Evolutionary conservation across 257 asterid genomes (phyloP).

Genomic region (Penstemon newberryi): DNA sequence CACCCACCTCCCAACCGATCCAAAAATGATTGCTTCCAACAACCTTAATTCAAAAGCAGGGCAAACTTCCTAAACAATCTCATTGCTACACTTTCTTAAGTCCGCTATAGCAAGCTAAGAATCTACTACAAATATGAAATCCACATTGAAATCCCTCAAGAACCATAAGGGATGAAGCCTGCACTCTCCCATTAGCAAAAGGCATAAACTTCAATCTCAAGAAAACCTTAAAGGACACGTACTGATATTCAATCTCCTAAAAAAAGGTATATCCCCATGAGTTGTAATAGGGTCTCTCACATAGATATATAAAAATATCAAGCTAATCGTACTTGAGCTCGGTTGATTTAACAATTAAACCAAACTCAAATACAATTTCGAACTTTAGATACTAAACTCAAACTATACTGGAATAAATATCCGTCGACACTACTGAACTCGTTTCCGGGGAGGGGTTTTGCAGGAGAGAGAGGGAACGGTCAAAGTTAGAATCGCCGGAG

Average conservation of each 20-base stretch:
- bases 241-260: conserved; percentile 81
- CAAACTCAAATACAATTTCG: too few species aligned
- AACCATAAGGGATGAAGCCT: conserved; percentile 62
- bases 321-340: too few species aligned
- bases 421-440: too few species aligned
- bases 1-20: conserved; percentile 68
- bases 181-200: conserved; percentile 67
- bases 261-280: conserved; percentile 55
- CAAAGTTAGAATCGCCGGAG: conserved; percentile 81
- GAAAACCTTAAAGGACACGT: conserved; percentile 61
- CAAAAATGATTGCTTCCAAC: conserved; percentile 74
- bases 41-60: conserved; percentile 75
- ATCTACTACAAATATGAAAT: conserved; percentile 71
- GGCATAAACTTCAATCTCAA: conserved; percentile 82
- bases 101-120: conserved; percentile 85
- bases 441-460: conserved; percentile 28
- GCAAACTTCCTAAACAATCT: conserved; percentile 74
- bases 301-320: too few species aligned
- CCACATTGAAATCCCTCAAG: conserved; percentile 64
- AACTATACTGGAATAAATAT: too few species aligned
- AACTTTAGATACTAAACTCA: too few species aligned
- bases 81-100: conserved; percentile 81
- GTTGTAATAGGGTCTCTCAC: conserved; percentile 82
- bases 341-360: too few species aligned
- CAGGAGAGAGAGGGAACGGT: conserved; percentile 59